Conservation (phyloP, 2,329 filamentous ascomycete genomes). For the Nectriaceae sp. region DNA sequence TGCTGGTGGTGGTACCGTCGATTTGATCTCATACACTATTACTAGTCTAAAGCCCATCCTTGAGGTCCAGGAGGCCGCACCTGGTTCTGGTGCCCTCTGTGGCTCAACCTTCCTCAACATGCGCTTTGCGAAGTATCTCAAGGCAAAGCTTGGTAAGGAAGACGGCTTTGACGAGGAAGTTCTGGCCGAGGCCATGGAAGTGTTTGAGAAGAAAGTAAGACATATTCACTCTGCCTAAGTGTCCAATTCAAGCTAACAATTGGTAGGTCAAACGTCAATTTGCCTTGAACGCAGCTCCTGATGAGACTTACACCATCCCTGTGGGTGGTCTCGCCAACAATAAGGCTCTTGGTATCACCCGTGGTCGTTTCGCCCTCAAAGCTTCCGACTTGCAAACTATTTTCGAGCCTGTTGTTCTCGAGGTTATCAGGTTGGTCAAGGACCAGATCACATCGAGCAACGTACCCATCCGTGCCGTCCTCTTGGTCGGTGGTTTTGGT, state of each 20-base stretch:
- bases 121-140: slow-evolving; percentile 44
- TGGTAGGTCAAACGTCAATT: slow-evolving; percentile 39
- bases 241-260: slow-evolving; percentile 5
- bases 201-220: slow-evolving; percentile 42
- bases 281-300: slow-evolving; percentile 30
- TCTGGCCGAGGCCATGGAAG: slow-evolving; percentile 40
- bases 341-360: slow-evolving; percentile 36
- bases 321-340: slow-evolving; percentile 45
- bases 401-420: slow-evolving; percentile 45
- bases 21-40: slow-evolving; percentile 53
- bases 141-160: slow-evolving; percentile 40
- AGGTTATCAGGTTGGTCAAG: slow-evolving; percentile 45
- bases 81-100: slow-evolving; percentile 48
- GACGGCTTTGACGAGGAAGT: slow-evolving; percentile 43
- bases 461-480: slow-evolving; percentile 41
- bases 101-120: slow-evolving; percentile 49
- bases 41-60: slow-evolving; percentile 43
- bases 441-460: slow-evolving; percentile 42
- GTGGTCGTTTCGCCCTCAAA: slow-evolving; percentile 39
- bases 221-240: slow-evolving; percentile 4
- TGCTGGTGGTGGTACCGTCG: slow-evolving; percentile 53
- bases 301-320: slow-evolving; percentile 39
- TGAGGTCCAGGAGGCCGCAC: slow-evolving; percentile 46
- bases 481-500: slow-evolving; percentile 50
- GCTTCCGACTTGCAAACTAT: slow-evolving; percentile 42